phyloP scores from a whole-genome alignment of 495 filamentous ascomycete species.

The Daldinia concentrica region DNA sequence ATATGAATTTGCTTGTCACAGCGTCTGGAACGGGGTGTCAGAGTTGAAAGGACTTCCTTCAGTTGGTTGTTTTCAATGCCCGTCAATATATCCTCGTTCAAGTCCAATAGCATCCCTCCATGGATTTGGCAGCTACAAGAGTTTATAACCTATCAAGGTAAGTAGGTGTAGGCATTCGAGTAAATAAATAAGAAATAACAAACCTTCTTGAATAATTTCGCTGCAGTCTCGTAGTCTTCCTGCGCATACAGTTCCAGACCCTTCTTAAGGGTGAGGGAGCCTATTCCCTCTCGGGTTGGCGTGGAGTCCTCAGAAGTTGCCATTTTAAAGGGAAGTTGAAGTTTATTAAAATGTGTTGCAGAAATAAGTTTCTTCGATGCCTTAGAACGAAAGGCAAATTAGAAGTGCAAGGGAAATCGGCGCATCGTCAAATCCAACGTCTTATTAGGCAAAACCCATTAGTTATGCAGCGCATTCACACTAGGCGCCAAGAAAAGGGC shows the following conservation, averaged over 20 bases:
- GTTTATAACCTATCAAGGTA: constrained; percentile 18
- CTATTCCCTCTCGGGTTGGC: background rate
- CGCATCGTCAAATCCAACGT: background rate
- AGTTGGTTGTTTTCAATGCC: constrained; percentile 14
- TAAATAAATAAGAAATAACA: background rate
- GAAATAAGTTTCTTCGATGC: background rate
- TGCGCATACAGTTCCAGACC: constrained; percentile 8
- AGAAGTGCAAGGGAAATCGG: background rate
- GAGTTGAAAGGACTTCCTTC: constrained; percentile 11
- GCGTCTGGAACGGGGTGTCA: constrained; percentile 11
- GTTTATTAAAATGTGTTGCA: background rate
- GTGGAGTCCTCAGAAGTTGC: background rate
- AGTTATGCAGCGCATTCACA: too few relatives aligned
- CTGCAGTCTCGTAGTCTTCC: constrained; percentile 5
- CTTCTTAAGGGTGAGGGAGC: background rate
- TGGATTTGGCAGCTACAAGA: constrained; percentile 22
- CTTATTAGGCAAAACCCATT: background rate
- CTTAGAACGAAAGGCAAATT: background rate
- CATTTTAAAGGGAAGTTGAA: constrained; percentile 15
- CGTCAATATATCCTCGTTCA: constrained; percentile 16
- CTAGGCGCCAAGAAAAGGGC: too few relatives aligned
- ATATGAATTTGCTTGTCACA: constrained; percentile 26
- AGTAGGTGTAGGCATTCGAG: background rate
- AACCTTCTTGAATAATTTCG: constrained; percentile 17
- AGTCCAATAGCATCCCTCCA: constrained; percentile 11